Evolutionary conservation across 140 eudicot genomes (phyloP), one percentile per base, ranked within the genome.

Genomic region (Senecio squalidus): DNA sequence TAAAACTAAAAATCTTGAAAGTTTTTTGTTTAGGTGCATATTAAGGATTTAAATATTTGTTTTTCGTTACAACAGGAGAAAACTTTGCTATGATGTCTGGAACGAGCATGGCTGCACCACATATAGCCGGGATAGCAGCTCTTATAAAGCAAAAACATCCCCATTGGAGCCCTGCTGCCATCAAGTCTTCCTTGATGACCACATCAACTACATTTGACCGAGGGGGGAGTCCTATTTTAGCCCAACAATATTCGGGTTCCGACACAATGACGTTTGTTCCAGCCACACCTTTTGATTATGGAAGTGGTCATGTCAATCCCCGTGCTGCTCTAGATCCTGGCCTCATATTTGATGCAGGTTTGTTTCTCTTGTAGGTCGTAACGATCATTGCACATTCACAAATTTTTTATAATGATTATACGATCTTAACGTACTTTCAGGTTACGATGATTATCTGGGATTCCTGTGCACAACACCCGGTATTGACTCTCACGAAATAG

Each of bases 51-150:
- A 24, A 30, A 68, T 16, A 15, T 27, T 21, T 44, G 6, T 22
- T n/a, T 57, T 18, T 60, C 64, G 29, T 68, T 66, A 74, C 51
- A 73, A 44, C 84, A 92, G 99, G 99, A 22, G 96, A 89, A 70
- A 81, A 84, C 46, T 93, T 93, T 60, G 99, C 99, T 3, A 81
- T 93, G 99, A 82, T 93, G 38, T 93, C 99, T n/a, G 99, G 99
- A 55, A 93, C 99, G 2, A 14, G 49, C 1, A 43, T 43, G 49
- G 49, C 21, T 43, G 49, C 49, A 15, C 49, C 2, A 3, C 49
- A 43, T 43, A 43, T 43, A 43, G 49, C 22, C 20, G 49, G 21
- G 22, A 43, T 43, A 2, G 49, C 49, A 43, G 49, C 49, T 43
- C 49, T 43, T 43, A 0, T 43, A 0, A 43, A 9, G 2, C 49